phyloP scores from a whole-genome alignment of 257 asterid species.

The Scutellaria minor region DNA sequence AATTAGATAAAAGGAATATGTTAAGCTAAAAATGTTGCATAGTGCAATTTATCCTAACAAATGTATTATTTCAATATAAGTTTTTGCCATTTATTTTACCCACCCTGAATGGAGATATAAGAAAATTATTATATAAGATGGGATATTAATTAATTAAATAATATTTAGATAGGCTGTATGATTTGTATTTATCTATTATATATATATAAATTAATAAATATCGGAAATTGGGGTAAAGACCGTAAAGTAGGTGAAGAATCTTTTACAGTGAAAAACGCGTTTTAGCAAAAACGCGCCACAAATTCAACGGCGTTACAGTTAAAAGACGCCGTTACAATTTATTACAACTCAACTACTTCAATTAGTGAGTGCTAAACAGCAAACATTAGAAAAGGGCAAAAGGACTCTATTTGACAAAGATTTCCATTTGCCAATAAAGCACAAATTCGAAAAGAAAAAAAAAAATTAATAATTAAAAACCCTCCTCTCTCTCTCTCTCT shows the following conservation, averaged over 20 bases:
- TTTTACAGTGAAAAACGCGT: slow-evolving; percentile 29
- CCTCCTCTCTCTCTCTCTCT: slow-evolving; percentile 35
- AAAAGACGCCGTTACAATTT: slow-evolving; percentile 21
- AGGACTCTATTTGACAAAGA: slow-evolving; percentile 30
- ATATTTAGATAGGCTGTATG: too few species aligned
- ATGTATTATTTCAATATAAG: too few species aligned
- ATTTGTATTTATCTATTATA: too few species aligned
- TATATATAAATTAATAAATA: too few species aligned
- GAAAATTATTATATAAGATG: too few species aligned
- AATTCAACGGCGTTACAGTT: slow-evolving; percentile 35
- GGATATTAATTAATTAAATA: too few species aligned
- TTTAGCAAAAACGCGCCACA: slow-evolving; percentile 30
- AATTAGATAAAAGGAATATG: too few species aligned
- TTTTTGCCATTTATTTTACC: too few species aligned
- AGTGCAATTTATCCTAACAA: too few species aligned
- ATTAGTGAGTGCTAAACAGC: slow-evolving; percentile 33
- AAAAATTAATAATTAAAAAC: neutral
- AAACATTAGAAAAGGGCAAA: slow-evolving; percentile 9
- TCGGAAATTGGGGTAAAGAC: slow-evolving; percentile 12
- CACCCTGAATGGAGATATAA: too few species aligned
- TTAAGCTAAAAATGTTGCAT: too few species aligned
- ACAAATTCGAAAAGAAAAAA: neutral
- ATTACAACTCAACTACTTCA: slow-evolving; percentile 34
- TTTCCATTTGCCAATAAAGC: slow-evolving; percentile 29
- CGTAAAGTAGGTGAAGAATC: slow-evolving; percentile 20